Evolutionary conservation across 768 basidiomycete genomes (phyloP).

Genomic region (Leucocoprinus leucothites): DNA sequence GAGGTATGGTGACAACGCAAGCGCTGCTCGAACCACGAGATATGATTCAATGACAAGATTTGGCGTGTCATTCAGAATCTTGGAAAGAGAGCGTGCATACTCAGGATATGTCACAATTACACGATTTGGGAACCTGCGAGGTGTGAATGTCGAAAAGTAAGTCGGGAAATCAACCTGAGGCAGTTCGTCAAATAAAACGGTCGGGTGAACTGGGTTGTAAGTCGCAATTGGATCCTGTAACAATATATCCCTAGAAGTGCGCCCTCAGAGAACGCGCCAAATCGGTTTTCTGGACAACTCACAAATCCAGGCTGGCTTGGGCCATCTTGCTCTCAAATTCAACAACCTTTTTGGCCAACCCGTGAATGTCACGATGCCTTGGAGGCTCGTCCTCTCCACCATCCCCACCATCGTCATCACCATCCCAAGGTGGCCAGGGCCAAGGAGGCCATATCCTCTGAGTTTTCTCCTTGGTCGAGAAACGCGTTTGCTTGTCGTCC

Average conservation of each 20-base stretch:
- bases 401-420: slow-evolving; percentile 48
- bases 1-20: slow-evolving; percentile 66
- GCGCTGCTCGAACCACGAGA: slow-evolving; percentile 73
- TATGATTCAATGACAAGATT: slow-evolving; percentile 82
- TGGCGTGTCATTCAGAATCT: slow-evolving; percentile 65
- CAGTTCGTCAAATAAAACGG: slow-evolving; percentile 64
- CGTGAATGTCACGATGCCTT: slow-evolving; percentile 49
- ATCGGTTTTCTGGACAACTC: slow-evolving; percentile 21
- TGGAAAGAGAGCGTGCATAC: slow-evolving; percentile 64
- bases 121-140: slow-evolving; percentile 68
- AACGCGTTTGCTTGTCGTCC: slow-evolving; percentile 11
- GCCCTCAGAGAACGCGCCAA: neutral
- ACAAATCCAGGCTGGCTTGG: slow-evolving; percentile 77
- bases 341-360: slow-evolving; percentile 70
- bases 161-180: slow-evolving; percentile 77
- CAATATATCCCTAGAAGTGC: slow-evolving; percentile 51
- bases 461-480: slow-evolving; percentile 17
- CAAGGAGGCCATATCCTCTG: slow-evolving; percentile 68
- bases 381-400: slow-evolving; percentile 42
- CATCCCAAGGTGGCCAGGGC: slow-evolving; percentile 87
- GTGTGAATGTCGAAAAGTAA: slow-evolving; percentile 86
- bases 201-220: slow-evolving; percentile 80
- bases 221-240: slow-evolving; percentile 80
- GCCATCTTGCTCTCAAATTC: slow-evolving; percentile 78
- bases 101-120: slow-evolving; percentile 83